Evolutionary conservation across 2,329 filamentous ascomycete species (phyloP).

Genomic region (Endoconidiophora laricicola): DNA sequence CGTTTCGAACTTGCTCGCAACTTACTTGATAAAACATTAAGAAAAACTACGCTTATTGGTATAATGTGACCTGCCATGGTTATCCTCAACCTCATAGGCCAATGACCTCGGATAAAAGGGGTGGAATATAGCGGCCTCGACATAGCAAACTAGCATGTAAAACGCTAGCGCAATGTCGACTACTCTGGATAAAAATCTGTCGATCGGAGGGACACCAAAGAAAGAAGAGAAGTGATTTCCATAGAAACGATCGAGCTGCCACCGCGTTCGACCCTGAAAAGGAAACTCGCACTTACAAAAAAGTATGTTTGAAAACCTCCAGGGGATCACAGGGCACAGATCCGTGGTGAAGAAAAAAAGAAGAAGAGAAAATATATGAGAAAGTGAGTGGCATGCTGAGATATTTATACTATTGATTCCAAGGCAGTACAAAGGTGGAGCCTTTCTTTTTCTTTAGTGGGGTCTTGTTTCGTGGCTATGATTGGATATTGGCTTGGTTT

Average conservation of each 20-base stretch:
- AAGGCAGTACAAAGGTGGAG: neutral
- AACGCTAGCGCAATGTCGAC: neutral
- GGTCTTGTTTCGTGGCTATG: neutral
- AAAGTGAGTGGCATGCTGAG: constrained; percentile 10
- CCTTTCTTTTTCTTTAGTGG: constrained; percentile 1
- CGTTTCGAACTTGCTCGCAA: neutral
- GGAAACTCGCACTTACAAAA: constrained; percentile 19
- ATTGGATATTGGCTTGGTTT: neutral
- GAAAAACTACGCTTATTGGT: neutral
- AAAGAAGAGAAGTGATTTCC: constrained; percentile 50
- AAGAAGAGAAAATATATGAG: constrained; percentile 20
- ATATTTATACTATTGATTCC: too few species aligned
- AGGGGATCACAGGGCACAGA: constrained; percentile 77
- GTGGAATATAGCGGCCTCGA: constrained; percentile 70
- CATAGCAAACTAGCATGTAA: constrained; percentile 2
- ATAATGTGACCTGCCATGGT: constrained; percentile 43
- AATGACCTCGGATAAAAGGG: constrained; percentile 79
- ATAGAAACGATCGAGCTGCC: constrained; percentile 68
- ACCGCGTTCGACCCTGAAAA: constrained; percentile 48
- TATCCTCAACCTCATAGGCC: constrained; percentile 80
- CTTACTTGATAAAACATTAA: neutral
- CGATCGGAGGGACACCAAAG: constrained; percentile 77
- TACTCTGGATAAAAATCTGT: constrained; percentile 64
- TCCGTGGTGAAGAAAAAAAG: constrained; percentile 39
- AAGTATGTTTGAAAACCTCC: constrained; percentile 19